These are phyloP conservation scores for Annulohypoxylon maeteangense DNA, from an alignment of 495 filamentous ascomycete species.

Conservation along the genomic window DNA sequence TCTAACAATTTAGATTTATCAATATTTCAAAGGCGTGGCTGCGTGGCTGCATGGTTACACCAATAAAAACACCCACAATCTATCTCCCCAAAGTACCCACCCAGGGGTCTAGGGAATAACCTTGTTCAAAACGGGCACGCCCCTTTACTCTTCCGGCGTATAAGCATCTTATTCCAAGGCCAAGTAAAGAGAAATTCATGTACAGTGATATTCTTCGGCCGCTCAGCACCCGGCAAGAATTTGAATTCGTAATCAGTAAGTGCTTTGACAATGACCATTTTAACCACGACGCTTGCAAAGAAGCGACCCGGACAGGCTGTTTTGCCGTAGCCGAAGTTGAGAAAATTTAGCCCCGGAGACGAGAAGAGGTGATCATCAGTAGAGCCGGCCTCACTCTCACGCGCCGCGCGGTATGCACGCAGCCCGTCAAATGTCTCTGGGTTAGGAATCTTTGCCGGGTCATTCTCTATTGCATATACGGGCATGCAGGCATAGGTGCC, in stretches of 20 bases:
- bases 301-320: conserved; percentile 43
- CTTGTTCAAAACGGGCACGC: no score
- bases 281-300: conserved; percentile 36
- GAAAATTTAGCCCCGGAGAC: not conserved
- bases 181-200: conserved; percentile 29
- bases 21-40: no score
- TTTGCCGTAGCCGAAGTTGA: conserved; percentile 41
- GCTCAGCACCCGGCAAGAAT: conserved; percentile 4
- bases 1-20: no score
- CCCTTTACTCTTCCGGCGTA: no score
- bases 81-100: no score
- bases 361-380: conserved; percentile 15
- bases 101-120: no score
- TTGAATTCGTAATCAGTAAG: conserved; percentile 22
- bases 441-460: conserved; percentile 17
- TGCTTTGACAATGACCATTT: conserved; percentile 34
- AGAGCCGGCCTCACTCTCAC: not conserved
- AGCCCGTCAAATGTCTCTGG: conserved; percentile 36
- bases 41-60: no score
- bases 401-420: conserved; percentile 14
- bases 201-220: conserved; percentile 16
- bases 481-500: conserved; percentile 31
- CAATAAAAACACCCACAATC: no score
- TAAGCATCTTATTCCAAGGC: no score
- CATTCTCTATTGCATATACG: conserved; percentile 27